Evolutionary conservation across 2,329 filamentous ascomycete species (phyloP), one percentile per base, ranked within the genome.

Genomic region (Rhexocercosporidium sp.): DNA sequence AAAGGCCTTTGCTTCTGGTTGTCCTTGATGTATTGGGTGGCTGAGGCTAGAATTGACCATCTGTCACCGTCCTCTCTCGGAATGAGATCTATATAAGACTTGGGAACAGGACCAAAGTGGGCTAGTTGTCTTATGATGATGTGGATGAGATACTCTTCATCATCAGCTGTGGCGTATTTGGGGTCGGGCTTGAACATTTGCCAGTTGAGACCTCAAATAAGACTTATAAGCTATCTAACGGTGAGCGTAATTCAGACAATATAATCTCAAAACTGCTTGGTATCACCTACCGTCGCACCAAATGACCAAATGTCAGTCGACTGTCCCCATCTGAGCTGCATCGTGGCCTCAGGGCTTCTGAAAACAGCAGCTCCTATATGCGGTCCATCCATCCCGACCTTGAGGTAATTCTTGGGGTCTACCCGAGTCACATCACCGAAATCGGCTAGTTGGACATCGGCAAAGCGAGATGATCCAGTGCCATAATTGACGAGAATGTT

Each of bases 301-400:
- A 80, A 79, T 51, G 79, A 81, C 78, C 78, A 81, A 67, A 81
- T 80, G 64, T 81, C 78, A 51, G 77, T 76, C 25, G 79, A 72
- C 46, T 75, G 77, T 53, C 77, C 78, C 78, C 78, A 81, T 57
- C 70, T 73, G 47, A 78, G 64, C 44, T 75, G 66, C 25, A 79
- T 59, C 64, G 75, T 69, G 11, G 77, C 73, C 71, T 81, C 77
- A 64, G 78, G 78, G 62, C 79, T 81, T 65, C 78, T 69, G 69
- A 76, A 81, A 41, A 81, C 77, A 27, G 77, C 69, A 39, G 79
- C 73, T 65, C 78, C 79, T 11, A 81, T 78, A 51, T 69, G 66
- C 22, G 66, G 67, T 67, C 72, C 70, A 62, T 68, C 60, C 34
- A 66, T 69, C 20, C 66, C 71, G 57, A 72, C 66, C 56, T 70